Evolutionary conservation across 2,329 filamentous ascomycete species (phyloP), one percentile per base, ranked within the genome.

Genomic region (Davidsoniella eucalypti): DNA sequence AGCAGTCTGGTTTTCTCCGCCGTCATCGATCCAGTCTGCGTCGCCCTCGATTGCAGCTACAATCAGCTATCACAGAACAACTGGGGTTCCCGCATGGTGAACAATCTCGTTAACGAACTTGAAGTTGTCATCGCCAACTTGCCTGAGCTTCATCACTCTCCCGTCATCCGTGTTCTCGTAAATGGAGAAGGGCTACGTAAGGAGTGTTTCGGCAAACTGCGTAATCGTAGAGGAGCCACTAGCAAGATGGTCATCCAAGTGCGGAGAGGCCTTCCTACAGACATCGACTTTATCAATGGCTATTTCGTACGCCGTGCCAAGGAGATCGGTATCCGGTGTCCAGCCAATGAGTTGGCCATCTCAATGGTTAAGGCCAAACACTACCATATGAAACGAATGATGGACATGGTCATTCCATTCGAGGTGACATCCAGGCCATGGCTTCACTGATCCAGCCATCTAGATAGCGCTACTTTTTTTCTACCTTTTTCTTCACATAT

Each of bases 221-320:
- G 76, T 10, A 68, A 69, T 10, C 64, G 73, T 50, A 76, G 79
- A 47, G 67, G 71, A 5, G 63, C 64, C 7, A 58, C 63, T 40
- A 84, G 78, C 58, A 73, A 69, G 17, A 87, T 94, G 78, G 67
- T 84, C 5, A 71, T 73, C 49, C 77, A 82, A 58, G 68, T 88
- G 10, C 66, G 75, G 9, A 62, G 65, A 1, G 82, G 84, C 1
- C 66, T 67, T 54, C 65, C 70, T 52, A 87, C 85, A 0, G 87
- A 94, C 58, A 75, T 95, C 39, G 77, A 88, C 43, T 94, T 82
- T 59, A 75, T 90, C 57, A 95, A 93, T 61, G 90, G 88, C 0
- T 98, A 90, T 66, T 82, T 98, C 53, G 71, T 93, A 29, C 72
- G 69, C 47, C 74, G 82, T 39, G 92, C 84, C 0, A 72, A 76